These are phyloP conservation scores for Mycena leptocephala DNA, from an alignment of 768 basidiomycete species.

Conservation along the genomic window DNA sequence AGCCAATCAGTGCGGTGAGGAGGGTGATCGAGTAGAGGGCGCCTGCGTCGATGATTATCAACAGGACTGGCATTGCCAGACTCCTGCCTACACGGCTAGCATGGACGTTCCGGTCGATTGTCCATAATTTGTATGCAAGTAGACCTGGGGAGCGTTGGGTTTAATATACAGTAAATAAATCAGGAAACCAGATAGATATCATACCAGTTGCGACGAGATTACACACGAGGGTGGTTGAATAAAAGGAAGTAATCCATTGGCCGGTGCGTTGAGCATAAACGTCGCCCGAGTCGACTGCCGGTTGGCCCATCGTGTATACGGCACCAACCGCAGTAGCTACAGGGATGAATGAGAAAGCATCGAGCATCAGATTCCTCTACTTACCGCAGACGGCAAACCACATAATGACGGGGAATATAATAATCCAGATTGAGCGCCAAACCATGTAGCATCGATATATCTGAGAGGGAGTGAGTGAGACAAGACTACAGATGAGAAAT, in stretches of 20 bases:
- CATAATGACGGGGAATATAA: constrained; percentile 46
- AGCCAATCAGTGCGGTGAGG: constrained; percentile 49
- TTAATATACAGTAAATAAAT: background rate
- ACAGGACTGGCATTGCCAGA: constrained; percentile 43
- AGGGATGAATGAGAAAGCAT: background rate
- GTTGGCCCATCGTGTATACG: background rate
- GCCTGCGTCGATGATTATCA: constrained; percentile 55
- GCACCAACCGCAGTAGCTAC: background rate
- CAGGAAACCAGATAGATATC: constrained; percentile 10
- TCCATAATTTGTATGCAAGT: constrained; percentile 22
- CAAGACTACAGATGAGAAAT: background rate
- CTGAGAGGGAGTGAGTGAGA: background rate
- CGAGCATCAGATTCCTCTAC: background rate
- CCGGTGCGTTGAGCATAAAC: constrained; percentile 47
- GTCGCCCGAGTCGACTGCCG: background rate
- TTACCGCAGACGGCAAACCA: constrained; percentile 47
- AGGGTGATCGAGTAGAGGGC: constrained; percentile 55
- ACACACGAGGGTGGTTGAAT: constrained; percentile 47
- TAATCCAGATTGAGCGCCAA: constrained; percentile 45
- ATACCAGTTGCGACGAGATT: constrained; percentile 52
- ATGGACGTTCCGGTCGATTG: constrained; percentile 41
- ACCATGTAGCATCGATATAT: constrained; percentile 45
- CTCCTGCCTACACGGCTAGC: constrained; percentile 36
- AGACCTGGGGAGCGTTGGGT: background rate
- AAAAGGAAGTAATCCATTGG: constrained; percentile 54